Conservation (phyloP, 306 rosid species). For the Gleditsia sinensis region DNA sequence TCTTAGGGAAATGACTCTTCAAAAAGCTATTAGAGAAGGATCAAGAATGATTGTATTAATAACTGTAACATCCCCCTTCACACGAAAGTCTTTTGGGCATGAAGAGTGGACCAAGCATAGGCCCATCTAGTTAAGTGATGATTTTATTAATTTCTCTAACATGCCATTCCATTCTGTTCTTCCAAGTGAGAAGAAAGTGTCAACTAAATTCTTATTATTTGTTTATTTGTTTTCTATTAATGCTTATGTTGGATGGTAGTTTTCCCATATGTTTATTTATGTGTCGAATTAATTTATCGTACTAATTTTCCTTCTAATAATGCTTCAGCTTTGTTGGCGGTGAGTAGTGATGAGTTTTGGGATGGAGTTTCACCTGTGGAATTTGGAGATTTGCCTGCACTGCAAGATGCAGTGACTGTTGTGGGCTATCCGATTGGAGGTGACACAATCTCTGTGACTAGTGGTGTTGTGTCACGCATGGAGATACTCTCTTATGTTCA, state of each 20-base stretch:
- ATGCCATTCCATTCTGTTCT: neutral
- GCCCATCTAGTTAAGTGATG: neutral
- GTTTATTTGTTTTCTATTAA: neutral
- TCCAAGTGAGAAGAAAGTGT: neutral
- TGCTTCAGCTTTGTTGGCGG: slow-evolving; percentile 75
- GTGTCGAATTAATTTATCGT: neutral
- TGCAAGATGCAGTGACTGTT: slow-evolving; percentile 88
- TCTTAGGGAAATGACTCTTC: neutral
- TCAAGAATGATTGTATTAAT: neutral
- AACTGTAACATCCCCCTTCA: neutral
- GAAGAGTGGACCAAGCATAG: neutral
- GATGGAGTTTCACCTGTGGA: slow-evolving; percentile 78
- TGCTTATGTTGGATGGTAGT: neutral
- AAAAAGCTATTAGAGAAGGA: neutral
- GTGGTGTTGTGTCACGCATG: slow-evolving; percentile 86
- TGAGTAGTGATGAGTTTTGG: slow-evolving; percentile 81
- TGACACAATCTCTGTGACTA: slow-evolving; percentile 87
- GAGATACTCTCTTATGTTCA: slow-evolving; percentile 89
- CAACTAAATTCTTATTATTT: neutral
- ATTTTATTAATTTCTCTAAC: neutral
- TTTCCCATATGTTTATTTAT: neutral
- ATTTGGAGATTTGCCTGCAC: slow-evolving; percentile 75
- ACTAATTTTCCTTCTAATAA: slow-evolving; percentile 15
- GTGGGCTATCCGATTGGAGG: slow-evolving; percentile 94
- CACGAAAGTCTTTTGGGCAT: neutral